Conservation (phyloP, 2,329 filamentous ascomycete species). For the Calonectria hongkongensis region DNA sequence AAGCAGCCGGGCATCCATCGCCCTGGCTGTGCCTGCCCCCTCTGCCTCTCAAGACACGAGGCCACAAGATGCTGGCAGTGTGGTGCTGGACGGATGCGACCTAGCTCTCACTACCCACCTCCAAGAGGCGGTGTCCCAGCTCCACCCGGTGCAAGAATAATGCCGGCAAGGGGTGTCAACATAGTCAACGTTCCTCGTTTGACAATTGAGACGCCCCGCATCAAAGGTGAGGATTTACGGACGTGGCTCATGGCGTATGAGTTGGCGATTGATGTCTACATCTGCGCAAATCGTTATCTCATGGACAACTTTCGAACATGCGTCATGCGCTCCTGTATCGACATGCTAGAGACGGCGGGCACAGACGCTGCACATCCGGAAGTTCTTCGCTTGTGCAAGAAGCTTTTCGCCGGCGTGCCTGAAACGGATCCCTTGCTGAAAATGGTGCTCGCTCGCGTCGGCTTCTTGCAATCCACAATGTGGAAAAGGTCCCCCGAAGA, state of each 20-base stretch:
- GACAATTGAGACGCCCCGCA: conserved; percentile 50
- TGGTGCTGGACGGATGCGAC: conserved; percentile 46
- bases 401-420: conserved; percentile 65
- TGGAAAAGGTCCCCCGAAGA: conserved; percentile 64
- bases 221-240: conserved; percentile 66
- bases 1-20: conserved; percentile 68
- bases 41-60: conserved; percentile 57
- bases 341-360: conserved; percentile 67
- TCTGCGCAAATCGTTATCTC: conserved; percentile 68
- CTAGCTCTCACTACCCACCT: conserved; percentile 23
- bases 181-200: conserved; percentile 26
- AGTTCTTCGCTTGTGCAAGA: conserved; percentile 65
- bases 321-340: conserved; percentile 65
- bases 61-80: conserved; percentile 51
- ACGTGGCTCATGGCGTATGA: conserved; percentile 69
- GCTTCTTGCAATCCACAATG: conserved; percentile 67
- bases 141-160: conserved; percentile 15
- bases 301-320: conserved; percentile 67
- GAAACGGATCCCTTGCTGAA: conserved; percentile 65
- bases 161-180: conserved; percentile 21
- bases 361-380: conserved; percentile 65
- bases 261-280: conserved; percentile 69
- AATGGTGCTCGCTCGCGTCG: conserved; percentile 70
- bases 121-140: conserved; percentile 17
- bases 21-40: conserved; percentile 65